These are phyloP conservation scores for Ogataea glucozyma DNA, from an alignment of 805 yeast species.

Conservation along the genomic window DNA sequence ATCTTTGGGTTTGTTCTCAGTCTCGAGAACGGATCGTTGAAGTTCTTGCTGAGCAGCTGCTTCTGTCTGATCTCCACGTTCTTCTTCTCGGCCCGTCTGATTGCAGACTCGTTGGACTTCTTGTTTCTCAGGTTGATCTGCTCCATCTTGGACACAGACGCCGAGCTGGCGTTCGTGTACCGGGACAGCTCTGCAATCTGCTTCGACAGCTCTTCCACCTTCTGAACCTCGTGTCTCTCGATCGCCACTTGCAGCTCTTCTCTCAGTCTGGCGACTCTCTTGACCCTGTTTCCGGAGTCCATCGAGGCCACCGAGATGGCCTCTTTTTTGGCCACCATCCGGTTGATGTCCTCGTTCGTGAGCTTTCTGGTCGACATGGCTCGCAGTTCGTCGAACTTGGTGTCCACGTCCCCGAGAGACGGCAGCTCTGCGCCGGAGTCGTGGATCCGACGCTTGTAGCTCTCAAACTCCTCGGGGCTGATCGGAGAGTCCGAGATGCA, in stretches of 20 bases:
- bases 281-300: slow-evolving; percentile 73
- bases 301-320: slow-evolving; percentile 51
- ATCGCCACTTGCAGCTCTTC: slow-evolving; percentile 76
- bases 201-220: slow-evolving; percentile 46
- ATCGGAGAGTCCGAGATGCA: slow-evolving; percentile 79
- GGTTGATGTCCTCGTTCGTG: slow-evolving; percentile 72
- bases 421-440: slow-evolving; percentile 62
- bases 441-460: slow-evolving; percentile 61
- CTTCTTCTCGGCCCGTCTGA: slow-evolving; percentile 76
- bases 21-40: slow-evolving; percentile 80
- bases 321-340: slow-evolving; percentile 73
- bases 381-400: slow-evolving; percentile 62
- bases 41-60: slow-evolving; percentile 43
- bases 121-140: slow-evolving; percentile 84
- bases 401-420: slow-evolving; percentile 59
- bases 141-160: slow-evolving; percentile 52
- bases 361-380: slow-evolving; percentile 65
- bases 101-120: slow-evolving; percentile 70
- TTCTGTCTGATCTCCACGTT: slow-evolving; percentile 56
- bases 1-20: slow-evolving; percentile 84
- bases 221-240: slow-evolving; percentile 51
- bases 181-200: slow-evolving; percentile 42
- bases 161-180: slow-evolving; percentile 36
- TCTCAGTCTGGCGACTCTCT: slow-evolving; percentile 67
- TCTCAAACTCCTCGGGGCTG: slow-evolving; percentile 67